Evolutionary conservation across 139 green algal species (phyloP).

Genomic region (Chlamydomonas applanata): DNA sequence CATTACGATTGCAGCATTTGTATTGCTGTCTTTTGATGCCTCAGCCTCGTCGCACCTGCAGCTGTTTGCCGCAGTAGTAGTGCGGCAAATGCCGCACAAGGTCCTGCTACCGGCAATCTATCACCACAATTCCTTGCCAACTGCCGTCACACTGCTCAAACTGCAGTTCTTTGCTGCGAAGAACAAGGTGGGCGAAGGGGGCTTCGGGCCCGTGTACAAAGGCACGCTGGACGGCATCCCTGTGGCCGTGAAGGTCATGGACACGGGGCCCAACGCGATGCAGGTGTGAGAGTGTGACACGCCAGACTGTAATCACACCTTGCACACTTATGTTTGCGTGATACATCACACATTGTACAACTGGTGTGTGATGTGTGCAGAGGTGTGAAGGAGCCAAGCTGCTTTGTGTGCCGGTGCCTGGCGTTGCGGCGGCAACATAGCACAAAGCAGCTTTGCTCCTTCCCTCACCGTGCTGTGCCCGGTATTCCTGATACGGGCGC

Average conservation of each 20-base stretch:
- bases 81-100: not conserved
- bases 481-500: not conserved
- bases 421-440: too few species aligned
- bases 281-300: too few species aligned
- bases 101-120: not conserved
- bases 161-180: not conserved
- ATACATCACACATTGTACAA: too few species aligned
- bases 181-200: slow-evolving; percentile 38
- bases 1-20: too few species aligned
- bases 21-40: too few species aligned
- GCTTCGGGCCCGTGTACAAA: slow-evolving; percentile 62
- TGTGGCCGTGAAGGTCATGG: slow-evolving; percentile 84
- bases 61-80: not conserved
- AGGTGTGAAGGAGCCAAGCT: too few species aligned
- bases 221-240: slow-evolving; percentile 74
- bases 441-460: too few species aligned
- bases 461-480: not conserved
- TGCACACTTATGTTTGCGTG: too few species aligned
- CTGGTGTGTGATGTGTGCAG: too few species aligned
- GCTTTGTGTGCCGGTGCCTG: too few species aligned
- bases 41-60: not conserved
- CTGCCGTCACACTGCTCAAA: not conserved
- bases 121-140: not conserved
- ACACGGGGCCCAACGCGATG: slow-evolving; percentile 1
- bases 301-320: too few species aligned